phyloP scores from a whole-genome alignment of 768 basidiomycete genomes.

The Leccinellum rugosiceps region DNA sequence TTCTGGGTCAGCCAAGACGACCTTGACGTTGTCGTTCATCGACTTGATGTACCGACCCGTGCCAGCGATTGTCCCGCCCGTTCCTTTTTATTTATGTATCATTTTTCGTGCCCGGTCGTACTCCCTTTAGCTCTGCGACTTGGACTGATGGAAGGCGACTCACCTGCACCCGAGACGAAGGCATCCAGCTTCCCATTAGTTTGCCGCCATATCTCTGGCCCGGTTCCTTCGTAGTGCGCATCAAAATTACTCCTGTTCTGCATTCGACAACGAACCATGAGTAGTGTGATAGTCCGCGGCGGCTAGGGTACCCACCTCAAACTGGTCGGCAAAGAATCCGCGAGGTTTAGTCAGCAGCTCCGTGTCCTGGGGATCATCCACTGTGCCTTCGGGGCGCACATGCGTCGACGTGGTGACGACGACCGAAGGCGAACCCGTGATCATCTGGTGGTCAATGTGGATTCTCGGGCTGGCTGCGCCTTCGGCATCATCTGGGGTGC shows the following conservation, averaged over 20 bases:
- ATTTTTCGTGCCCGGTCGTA: not conserved
- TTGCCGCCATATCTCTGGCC: slow-evolving; percentile 94
- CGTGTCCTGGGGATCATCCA: slow-evolving; percentile 36
- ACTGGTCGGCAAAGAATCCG: slow-evolving; percentile 96
- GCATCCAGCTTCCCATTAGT: slow-evolving; percentile 78
- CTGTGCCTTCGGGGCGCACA: slow-evolving; percentile 33
- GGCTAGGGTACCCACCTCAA: slow-evolving; percentile 53
- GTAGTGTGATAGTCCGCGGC: not conserved
- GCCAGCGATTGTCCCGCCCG: slow-evolving; percentile 93
- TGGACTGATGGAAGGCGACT: slow-evolving; percentile 2
- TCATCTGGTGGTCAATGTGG: slow-evolving; percentile 31
- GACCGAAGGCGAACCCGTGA: slow-evolving; percentile 46
- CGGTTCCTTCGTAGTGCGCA: slow-evolving; percentile 87
- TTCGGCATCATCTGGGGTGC: slow-evolving; percentile 19
- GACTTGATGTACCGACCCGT: slow-evolving; percentile 77
- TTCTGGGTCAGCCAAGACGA: slow-evolving; percentile 87
- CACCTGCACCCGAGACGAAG: slow-evolving; percentile 89
- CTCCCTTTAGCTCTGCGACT: not conserved
- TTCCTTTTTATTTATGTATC: slow-evolving; percentile 55
- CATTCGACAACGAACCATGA: not conserved
- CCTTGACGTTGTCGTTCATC: slow-evolving; percentile 57
- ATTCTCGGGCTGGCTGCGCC: not conserved
- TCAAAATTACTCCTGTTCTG: slow-evolving; percentile 84
- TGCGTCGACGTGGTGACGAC: slow-evolving; percentile 50
- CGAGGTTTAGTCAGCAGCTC: slow-evolving; percentile 53